Conservation (phyloP, 1,284 basidiomycete species). For the Irpex rosettiformis region DNA sequence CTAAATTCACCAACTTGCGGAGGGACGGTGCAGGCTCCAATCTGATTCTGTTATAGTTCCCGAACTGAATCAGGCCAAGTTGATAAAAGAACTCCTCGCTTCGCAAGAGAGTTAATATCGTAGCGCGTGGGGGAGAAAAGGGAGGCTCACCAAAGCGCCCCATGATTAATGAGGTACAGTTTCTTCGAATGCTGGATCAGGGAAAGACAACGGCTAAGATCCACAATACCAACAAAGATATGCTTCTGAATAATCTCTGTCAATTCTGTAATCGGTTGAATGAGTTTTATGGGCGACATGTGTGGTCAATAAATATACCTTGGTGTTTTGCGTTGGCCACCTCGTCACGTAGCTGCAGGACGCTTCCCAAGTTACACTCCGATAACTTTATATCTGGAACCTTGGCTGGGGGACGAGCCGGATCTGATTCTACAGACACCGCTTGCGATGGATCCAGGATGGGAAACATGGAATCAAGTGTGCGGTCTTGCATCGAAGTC, state of each 20-base stretch:
- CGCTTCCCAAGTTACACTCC: conserved; percentile 77
- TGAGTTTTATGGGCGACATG: conserved; percentile 5
- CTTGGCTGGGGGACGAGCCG: conserved; percentile 4
- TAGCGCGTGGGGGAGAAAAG: background rate
- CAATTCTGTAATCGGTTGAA: conserved; percentile 63
- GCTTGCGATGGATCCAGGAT: conserved; percentile 48
- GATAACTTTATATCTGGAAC: conserved; percentile 69
- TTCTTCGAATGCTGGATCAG: conserved; percentile 88
- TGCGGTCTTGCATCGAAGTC: conserved; percentile 84
- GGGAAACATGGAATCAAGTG: conserved; percentile 91
- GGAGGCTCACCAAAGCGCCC: conserved; percentile 59
- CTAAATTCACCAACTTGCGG: conserved; percentile 70
- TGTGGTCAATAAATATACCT: conserved; percentile 38
- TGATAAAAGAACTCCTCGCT: conserved; percentile 98
- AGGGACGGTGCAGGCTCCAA: conserved; percentile 83
- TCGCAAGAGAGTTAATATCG: conserved; percentile 2
- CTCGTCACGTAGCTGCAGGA: conserved; percentile 63
- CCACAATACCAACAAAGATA: conserved; percentile 92
- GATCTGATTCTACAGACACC: conserved; percentile 1
- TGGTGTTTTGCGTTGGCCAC: conserved; percentile 62
- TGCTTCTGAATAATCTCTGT: conserved; percentile 85
- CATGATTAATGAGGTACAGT: conserved; percentile 88
- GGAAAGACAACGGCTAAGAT: conserved; percentile 70
- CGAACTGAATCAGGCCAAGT: conserved; percentile 89
- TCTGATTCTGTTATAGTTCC: conserved; percentile 71